These are phyloP conservation scores for Alternaria solani DNA, from an alignment of 2,329 filamentous ascomycete genomes.

Conservation along the genomic window DNA sequence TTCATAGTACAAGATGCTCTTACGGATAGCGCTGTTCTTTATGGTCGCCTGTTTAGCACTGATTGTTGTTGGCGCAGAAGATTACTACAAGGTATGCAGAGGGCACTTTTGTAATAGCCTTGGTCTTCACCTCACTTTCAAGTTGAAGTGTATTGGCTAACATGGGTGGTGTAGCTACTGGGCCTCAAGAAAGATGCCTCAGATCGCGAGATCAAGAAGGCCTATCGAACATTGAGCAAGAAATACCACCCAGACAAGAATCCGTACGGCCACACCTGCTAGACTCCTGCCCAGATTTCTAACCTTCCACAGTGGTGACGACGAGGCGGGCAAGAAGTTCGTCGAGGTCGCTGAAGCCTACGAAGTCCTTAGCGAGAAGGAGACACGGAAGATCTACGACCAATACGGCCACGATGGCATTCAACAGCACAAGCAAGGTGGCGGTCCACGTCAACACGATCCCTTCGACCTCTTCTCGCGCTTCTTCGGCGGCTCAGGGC, in stretches of 20 bases:
- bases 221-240: slow-evolving; percentile 90
- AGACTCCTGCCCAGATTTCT: slow-evolving; percentile 14
- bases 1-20: slow-evolving; percentile 49
- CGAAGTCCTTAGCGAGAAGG: slow-evolving; percentile 82
- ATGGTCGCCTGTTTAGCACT: slow-evolving; percentile 55
- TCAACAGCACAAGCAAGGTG: slow-evolving; percentile 79
- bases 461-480: slow-evolving; percentile 96
- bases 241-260: slow-evolving; percentile 99
- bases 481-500: slow-evolving; percentile 92
- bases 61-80: slow-evolving; percentile 63
- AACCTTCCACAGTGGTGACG: slow-evolving; percentile 68
- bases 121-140: slow-evolving; percentile 1
- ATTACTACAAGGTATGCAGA: slow-evolving; percentile 76
- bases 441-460: slow-evolving; percentile 71
- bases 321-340: slow-evolving; percentile 86
- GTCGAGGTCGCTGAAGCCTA: slow-evolving; percentile 95
- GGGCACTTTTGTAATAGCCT: background rate
- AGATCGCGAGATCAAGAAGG: slow-evolving; percentile 90
- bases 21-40: slow-evolving; percentile 54
- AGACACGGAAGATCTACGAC: slow-evolving; percentile 90
- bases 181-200: slow-evolving; percentile 80
- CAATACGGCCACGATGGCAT: slow-evolving; percentile 92
- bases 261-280: slow-evolving; percentile 67
- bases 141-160: slow-evolving; percentile 22
- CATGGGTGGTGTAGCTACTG: slow-evolving; percentile 68